Conservation (phyloP, 768 basidiomycete genomes). For the Atractiella rhizophila region DNA sequence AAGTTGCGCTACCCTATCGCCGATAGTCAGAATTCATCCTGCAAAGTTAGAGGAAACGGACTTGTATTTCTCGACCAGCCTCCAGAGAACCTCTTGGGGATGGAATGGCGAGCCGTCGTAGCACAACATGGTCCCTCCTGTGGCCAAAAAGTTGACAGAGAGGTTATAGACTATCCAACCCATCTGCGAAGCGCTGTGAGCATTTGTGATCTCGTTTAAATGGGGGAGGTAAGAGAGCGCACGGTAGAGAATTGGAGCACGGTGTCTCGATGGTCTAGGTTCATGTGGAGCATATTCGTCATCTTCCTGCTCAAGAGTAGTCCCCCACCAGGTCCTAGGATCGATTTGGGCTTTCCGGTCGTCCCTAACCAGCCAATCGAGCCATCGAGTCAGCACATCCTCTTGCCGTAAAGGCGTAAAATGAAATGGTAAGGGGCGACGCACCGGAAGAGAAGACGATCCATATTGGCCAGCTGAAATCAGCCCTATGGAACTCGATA, state of each 20-base stretch:
- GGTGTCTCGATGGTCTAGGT: not conserved
- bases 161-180: conserved; percentile 3
- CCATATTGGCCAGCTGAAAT: conserved; percentile 1
- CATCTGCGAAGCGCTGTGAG: not conserved
- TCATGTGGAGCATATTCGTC: not conserved
- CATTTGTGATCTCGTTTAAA: not conserved
- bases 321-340: conserved; percentile 1
- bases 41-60: not conserved
- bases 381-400: no score
- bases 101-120: conserved; percentile 2
- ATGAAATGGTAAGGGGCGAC: no score
- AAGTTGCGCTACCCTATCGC: not conserved
- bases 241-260: conserved; percentile 1
- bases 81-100: conserved; percentile 1
- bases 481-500: not conserved
- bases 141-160: conserved; percentile 1
- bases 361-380: no score
- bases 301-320: not conserved
- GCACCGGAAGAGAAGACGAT: conserved; percentile 2
- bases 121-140: conserved; percentile 1
- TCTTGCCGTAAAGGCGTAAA: no score
- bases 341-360: conserved; percentile 2
- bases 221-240: not conserved
- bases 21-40: not conserved
- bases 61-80: conserved; percentile 1